These are phyloP conservation scores for Fraxinus quadrangulata DNA, from an alignment of 257 asterid genomes.

Conservation along the genomic window DNA sequence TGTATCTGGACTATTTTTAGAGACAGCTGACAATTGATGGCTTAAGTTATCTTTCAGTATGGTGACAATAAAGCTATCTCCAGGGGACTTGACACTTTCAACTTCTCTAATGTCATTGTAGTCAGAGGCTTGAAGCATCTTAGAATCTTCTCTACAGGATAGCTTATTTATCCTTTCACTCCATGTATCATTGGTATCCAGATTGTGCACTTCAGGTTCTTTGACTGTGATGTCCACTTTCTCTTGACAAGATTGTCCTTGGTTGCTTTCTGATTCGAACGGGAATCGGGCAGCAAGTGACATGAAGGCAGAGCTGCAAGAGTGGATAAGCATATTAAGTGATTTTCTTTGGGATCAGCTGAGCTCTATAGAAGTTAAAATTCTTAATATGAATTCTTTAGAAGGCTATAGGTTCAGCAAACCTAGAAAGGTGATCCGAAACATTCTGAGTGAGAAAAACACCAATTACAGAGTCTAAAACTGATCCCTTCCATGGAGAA, in stretches of 20 bases:
- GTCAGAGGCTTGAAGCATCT: conserved; percentile 35
- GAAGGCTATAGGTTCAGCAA: conserved; percentile 19
- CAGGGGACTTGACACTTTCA: conserved; percentile 29
- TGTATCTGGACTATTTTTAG: conserved; percentile 37
- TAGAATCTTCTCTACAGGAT: conserved; percentile 36
- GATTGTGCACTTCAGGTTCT: conserved; percentile 48
- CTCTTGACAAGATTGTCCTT: conserved; percentile 43
- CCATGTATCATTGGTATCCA: conserved; percentile 47
- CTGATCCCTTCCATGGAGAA: conserved; percentile 82
- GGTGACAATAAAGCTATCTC: conserved; percentile 31
- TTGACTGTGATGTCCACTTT: conserved; percentile 30
- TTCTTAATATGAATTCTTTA: conserved; percentile 5
- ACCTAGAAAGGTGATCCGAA: conserved; percentile 78
- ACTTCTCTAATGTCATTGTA: conserved; percentile 38
- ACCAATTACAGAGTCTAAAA: conserved; percentile 76
- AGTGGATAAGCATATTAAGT: conserved; percentile 12
- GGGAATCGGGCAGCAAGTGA: conserved; percentile 64
- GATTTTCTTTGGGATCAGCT: conserved; percentile 9
- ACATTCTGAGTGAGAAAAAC: conserved; percentile 81
- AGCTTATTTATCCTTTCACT: conserved; percentile 40
- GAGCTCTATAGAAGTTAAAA: not conserved
- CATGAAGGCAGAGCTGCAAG: conserved; percentile 79
- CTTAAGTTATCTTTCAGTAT: conserved; percentile 33
- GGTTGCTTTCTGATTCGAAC: conserved; percentile 30
- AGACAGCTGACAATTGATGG: conserved; percentile 40